Conservation (phyloP, 768 basidiomycete species). For the Termitomyces sp. region DNA sequence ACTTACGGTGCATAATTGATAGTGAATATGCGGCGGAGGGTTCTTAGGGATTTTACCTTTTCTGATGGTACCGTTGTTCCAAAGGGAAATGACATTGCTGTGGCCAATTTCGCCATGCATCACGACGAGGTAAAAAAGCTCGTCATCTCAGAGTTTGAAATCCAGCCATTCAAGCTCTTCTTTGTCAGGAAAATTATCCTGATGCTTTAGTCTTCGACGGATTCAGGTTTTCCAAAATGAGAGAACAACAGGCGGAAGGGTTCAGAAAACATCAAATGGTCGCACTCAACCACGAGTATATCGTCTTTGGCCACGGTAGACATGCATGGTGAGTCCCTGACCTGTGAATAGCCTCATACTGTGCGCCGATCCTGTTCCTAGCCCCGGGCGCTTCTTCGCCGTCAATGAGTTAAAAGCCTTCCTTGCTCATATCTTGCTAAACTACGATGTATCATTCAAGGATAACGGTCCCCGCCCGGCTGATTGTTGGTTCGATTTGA, state of each 20-base stretch:
- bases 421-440: slow-evolving; percentile 26
- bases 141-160: neutral
- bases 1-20: neutral
- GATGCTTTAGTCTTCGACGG: slow-evolving; percentile 28
- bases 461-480: slow-evolving; percentile 1
- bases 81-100: slow-evolving; percentile 15
- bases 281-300: slow-evolving; percentile 2
- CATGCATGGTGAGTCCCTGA: slow-evolving; percentile 6
- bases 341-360: neutral
- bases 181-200: slow-evolving; percentile 11
- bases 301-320: slow-evolving; percentile 6
- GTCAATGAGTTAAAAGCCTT: slow-evolving; percentile 31
- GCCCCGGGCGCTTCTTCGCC: slow-evolving; percentile 38
- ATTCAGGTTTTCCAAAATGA: slow-evolving; percentile 28
- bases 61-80: slow-evolving; percentile 21
- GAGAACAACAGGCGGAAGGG: slow-evolving; percentile 16
- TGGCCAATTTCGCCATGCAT: slow-evolving; percentile 8
- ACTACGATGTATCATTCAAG: slow-evolving; percentile 29
- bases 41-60: slow-evolving; percentile 18
- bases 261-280: slow-evolving; percentile 13
- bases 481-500: slow-evolving; percentile 1
- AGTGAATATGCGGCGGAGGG: slow-evolving; percentile 16
- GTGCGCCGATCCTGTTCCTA: neutral
- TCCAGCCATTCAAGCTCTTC: neutral
- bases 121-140: slow-evolving; percentile 5